Evolutionary conservation across 495 filamentous ascomycete genomes (phyloP).

Genomic region (Penicillium paxilli): DNA sequence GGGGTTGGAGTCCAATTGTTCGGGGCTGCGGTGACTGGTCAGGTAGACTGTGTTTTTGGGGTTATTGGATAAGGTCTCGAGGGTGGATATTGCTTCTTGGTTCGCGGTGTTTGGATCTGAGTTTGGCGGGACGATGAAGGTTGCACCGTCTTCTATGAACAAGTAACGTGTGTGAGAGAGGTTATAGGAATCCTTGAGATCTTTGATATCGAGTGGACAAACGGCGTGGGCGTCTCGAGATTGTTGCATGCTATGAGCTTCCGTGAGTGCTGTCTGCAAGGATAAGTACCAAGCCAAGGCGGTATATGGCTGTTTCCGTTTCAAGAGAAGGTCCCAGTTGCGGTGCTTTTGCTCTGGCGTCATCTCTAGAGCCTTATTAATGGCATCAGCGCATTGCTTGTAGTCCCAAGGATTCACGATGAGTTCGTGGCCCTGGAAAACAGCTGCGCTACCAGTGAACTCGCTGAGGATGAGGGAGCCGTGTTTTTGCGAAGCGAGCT

Average conservation of each 20-base stretch:
- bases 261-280: constrained; percentile 58
- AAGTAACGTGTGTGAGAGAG: constrained; percentile 63
- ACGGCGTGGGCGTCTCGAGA: constrained; percentile 69
- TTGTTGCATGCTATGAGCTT: constrained; percentile 67
- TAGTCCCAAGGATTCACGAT: constrained; percentile 93
- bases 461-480: constrained; percentile 88
- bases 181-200: constrained; percentile 60
- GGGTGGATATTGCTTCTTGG: constrained; percentile 63
- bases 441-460: constrained; percentile 84
- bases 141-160: constrained; percentile 81
- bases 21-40: constrained; percentile 74
- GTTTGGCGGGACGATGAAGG: constrained; percentile 46
- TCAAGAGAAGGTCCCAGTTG: constrained; percentile 70
- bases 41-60: constrained; percentile 77
- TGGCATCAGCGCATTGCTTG: constrained; percentile 72
- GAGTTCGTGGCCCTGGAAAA: constrained; percentile 69
- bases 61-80: constrained; percentile 68
- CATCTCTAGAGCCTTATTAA: constrained; percentile 77
- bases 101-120: constrained; percentile 62
- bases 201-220: constrained; percentile 64
- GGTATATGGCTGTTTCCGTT: constrained; percentile 69
- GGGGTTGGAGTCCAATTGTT: constrained; percentile 73
- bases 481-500: constrained; percentile 62
- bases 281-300: constrained; percentile 72
- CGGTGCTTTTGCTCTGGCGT: constrained; percentile 61